These are phyloP conservation scores for Sedum album DNA, from an alignment of 164 flowering plant species.

Conservation along the genomic window DNA sequence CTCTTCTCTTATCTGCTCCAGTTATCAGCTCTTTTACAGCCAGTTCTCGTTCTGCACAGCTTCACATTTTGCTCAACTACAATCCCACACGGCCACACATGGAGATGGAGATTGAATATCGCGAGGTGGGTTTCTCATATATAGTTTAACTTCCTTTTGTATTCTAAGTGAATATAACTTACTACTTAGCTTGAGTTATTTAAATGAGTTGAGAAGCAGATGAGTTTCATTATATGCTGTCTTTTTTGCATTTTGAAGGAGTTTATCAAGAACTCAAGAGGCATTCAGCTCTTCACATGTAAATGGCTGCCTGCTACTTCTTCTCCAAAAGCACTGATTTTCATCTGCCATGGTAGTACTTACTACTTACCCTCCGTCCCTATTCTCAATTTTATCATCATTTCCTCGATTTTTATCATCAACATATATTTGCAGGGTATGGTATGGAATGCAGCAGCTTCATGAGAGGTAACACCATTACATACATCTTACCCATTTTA, in stretches of 20 bases:
- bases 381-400: constrained; percentile 8
- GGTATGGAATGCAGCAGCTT: constrained; percentile 93
- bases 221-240: neutral
- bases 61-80: neutral
- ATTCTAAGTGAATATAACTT: neutral
- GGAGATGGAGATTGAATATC: constrained; percentile 47
- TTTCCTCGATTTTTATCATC: constrained; percentile 16
- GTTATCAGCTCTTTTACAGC: too few species aligned
- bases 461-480: constrained; percentile 90
- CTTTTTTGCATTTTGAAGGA: constrained; percentile 29
- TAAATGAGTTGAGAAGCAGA: neutral
- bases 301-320: constrained; percentile 79
- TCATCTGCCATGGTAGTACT: constrained; percentile 91
- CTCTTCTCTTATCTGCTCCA: neutral
- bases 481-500: too few species aligned
- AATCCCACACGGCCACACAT: neutral
- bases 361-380: constrained; percentile 12
- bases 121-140: constrained; percentile 33
- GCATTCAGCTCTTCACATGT: constrained; percentile 82
- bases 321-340: constrained; percentile 80
- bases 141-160: constrained; percentile 3
- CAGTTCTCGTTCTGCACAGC: neutral
- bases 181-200: neutral
- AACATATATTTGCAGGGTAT: constrained; percentile 54
- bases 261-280: constrained; percentile 67